These are phyloP conservation scores for Carex cristatella DNA, from an alignment of 176 grass and related monocot genomes.

Conservation along the genomic window DNA sequence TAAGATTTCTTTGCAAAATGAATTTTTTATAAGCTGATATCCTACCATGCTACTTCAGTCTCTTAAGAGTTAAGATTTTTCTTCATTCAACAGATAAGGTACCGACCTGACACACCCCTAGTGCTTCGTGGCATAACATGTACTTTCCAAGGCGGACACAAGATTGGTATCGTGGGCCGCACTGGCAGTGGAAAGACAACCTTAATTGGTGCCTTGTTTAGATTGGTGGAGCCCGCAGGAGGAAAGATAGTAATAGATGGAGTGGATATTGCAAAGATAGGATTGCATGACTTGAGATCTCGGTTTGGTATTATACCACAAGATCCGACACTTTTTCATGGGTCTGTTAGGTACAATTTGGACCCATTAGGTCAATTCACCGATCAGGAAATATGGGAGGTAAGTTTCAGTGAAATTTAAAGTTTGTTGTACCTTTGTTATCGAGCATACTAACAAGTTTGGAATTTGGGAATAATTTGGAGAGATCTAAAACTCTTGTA, in stretches of 20 bases:
- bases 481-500: not conserved
- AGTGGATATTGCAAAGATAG: conserved; percentile 55
- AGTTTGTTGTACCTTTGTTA: not conserved
- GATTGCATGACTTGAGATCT: conserved; percentile 83
- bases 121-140: conserved; percentile 76
- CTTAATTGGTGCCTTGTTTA: conserved; percentile 78
- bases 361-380: conserved; percentile 58
- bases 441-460: not conserved
- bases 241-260: conserved; percentile 69
- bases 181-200: conserved; percentile 96
- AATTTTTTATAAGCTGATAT: not conserved
- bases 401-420: conserved; percentile 24
- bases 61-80: not conserved
- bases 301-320: conserved; percentile 92
- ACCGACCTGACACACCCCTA: conserved; percentile 60
- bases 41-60: not conserved
- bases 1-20: not conserved
- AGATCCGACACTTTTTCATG: conserved; percentile 88
- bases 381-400: conserved; percentile 85
- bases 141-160: conserved; percentile 68
- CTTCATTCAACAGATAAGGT: conserved; percentile 65
- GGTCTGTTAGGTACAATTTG: conserved; percentile 79
- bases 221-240: conserved; percentile 85
- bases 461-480: no score
- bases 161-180: conserved; percentile 87